Base-by-base conservation (phyloP, 1,139 yeast genomes). In the Candida anutae region DNA sequence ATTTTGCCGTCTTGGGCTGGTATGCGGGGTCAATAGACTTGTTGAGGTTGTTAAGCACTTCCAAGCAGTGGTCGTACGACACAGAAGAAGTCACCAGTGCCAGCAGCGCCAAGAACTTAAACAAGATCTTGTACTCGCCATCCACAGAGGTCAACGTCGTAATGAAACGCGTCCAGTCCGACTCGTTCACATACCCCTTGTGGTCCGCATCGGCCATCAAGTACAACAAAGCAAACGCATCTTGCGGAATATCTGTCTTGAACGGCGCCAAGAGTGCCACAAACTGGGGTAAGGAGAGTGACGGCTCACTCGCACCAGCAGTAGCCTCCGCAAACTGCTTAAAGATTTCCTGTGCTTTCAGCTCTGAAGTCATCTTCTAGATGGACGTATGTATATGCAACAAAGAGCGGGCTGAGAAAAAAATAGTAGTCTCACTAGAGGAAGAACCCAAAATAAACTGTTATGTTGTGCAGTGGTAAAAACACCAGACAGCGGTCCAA, bases 91-190 rank as follows among this genome's bases (percentile, higher is more conserved):
- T 16, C 21, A 31, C 24, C 9, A 33, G 28, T 12, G 13, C 24
- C 16, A 36, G 28, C 14, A 26, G 22, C 18, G 37, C 24, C 13
- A 41, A 33, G 26, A 42, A 42, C 21, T 37, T 29, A 32, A 40
- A 76, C 24, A 75, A 54, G 23, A 75, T 53, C 39, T 73, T 69
- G 47, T 73, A 69, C 39, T 72, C 74, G 32, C 79, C 80, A 41
- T 77, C 77, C 29, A 62, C 60, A 26, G 68, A 57, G 25, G 74
- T 67, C 35, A 80, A 57, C 20, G 76, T 62, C 30, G 63, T 55
- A 36, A 76, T 67, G 45, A 80, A 76, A 21, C 61, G 58, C 22
- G 70, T 53, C 72, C 83, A 81, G 40, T 81, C 87, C 10, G 53
- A 46, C 26, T 74, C 67, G 23, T 67, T 66, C 27, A 80, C 55